Percentiles rank a stretch among this genome's conserved stretches.
These are phyloP conservation scores for Cryphonectria nitschkei DNA, from an alignment of 2,329 filamentous ascomycete species.

Conservation along the genomic window DNA sequence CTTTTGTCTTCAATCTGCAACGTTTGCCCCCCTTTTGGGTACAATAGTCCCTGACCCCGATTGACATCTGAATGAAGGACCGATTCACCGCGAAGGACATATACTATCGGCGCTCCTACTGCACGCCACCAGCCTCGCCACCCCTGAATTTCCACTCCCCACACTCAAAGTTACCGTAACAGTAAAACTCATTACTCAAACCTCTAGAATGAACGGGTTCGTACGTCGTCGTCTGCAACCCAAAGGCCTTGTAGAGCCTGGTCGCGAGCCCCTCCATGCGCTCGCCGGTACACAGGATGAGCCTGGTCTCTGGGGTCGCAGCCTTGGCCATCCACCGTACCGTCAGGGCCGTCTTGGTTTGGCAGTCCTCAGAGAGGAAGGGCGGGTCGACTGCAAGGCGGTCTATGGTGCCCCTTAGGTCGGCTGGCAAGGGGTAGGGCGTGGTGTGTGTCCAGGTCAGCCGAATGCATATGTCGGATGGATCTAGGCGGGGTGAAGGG, in stretches of 20 bases:
- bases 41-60: not conserved
- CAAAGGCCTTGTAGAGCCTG: conserved; percentile 69
- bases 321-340: conserved; percentile 70
- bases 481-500: not conserved
- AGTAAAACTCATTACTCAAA: conserved; percentile 79
- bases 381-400: conserved; percentile 77
- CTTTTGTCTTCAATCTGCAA: not conserved
- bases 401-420: conserved; percentile 67
- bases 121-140: conserved; percentile 4
- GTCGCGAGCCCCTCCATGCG: conserved; percentile 68
- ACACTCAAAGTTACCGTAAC: conserved; percentile 78
- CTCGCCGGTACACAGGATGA: conserved; percentile 79
- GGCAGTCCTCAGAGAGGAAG: conserved; percentile 79
- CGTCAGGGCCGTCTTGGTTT: conserved; percentile 78
- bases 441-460: conserved; percentile 9
- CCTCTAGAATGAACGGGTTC: conserved; percentile 71
- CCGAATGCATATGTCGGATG: not conserved
- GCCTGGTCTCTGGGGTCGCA: conserved; percentile 33
- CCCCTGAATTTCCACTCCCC: conserved; percentile 52
- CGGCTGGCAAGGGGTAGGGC: conserved; percentile 36
- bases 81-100: not conserved
- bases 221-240: conserved; percentile 68
- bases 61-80: not conserved
- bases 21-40: not conserved
- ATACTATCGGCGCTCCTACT: conserved; percentile 10